Evolutionary conservation across 805 yeast species (phyloP).

Genomic region (Zygosaccharomyces bisporus): DNA sequence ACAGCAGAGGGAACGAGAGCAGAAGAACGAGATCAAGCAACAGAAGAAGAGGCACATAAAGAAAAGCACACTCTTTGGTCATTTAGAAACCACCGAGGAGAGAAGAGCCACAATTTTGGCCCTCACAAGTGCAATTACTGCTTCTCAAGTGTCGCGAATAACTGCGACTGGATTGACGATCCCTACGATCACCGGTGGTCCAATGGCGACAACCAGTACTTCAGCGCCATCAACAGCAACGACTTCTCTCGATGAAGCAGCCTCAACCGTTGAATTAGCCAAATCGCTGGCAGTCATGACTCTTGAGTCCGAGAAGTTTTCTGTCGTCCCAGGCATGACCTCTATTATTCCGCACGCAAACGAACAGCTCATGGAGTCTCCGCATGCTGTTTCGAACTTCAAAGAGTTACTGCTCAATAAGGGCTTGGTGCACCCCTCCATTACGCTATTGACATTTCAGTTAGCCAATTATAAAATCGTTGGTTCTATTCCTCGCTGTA

Average conservation of each 20-base stretch:
- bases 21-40: slow-evolving; percentile 51
- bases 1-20: slow-evolving; percentile 49
- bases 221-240: slow-evolving; percentile 17
- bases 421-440: slow-evolving; percentile 79
- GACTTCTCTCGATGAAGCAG: slow-evolving; percentile 2
- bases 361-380: slow-evolving; percentile 26
- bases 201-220: slow-evolving; percentile 24
- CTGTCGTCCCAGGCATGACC: slow-evolving; percentile 39
- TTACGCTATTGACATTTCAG: slow-evolving; percentile 71
- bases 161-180: slow-evolving; percentile 36
- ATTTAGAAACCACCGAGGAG: slow-evolving; percentile 75
- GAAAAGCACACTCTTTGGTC: slow-evolving; percentile 68
- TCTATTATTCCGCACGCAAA: slow-evolving; percentile 45
- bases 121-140: slow-evolving; percentile 33
- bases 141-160: slow-evolving; percentile 33
- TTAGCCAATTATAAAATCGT: slow-evolving; percentile 81
- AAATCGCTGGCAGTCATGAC: slow-evolving; percentile 29
- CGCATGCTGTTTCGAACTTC: slow-evolving; percentile 30
- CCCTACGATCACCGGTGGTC: slow-evolving; percentile 32
- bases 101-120: slow-evolving; percentile 45
- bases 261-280: slow-evolving; percentile 19
- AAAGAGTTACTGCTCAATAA: slow-evolving; percentile 34
- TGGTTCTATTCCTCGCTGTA: slow-evolving; percentile 84
- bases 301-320: slow-evolving; percentile 26
- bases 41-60: slow-evolving; percentile 44